phyloP scores from a whole-genome alignment of 148 eudicot species.

The Silene conica region DNA sequence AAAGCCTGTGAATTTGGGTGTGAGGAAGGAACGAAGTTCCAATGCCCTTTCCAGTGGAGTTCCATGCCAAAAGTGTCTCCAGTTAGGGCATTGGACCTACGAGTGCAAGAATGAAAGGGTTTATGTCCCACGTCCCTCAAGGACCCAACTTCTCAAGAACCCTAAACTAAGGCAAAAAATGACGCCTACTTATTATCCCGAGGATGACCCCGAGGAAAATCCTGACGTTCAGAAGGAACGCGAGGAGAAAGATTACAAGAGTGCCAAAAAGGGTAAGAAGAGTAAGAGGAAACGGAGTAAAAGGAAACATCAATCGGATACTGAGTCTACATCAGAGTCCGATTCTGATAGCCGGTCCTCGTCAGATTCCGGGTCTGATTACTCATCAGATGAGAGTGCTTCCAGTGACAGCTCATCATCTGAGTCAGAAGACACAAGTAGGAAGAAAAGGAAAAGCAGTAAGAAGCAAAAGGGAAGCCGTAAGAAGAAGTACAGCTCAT shows the following conservation, averaged over 20 bases:
- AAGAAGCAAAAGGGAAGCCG: constrained; percentile 48
- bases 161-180: constrained; percentile 72
- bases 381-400: constrained; percentile 59
- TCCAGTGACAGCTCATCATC: constrained; percentile 64
- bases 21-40: constrained; percentile 60
- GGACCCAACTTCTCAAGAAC: constrained; percentile 77
- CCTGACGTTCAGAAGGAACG: constrained; percentile 45
- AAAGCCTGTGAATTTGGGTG: constrained; percentile 80
- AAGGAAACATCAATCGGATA: constrained; percentile 67
- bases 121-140: constrained; percentile 77
- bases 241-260: constrained; percentile 31
- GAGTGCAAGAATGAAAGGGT: constrained; percentile 97
- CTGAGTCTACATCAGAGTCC: constrained; percentile 68
- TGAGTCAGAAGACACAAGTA: constrained; percentile 75
- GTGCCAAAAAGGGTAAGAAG: constrained; percentile 27
- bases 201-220: constrained; percentile 36
- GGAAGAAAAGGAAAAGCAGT: constrained; percentile 44
- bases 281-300: constrained; percentile 50
- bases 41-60: constrained; percentile 37
- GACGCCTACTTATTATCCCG: constrained; percentile 35
- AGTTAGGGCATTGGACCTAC: constrained; percentile 88
- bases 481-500: constrained; percentile 52
- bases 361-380: constrained; percentile 55
- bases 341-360: constrained; percentile 56
- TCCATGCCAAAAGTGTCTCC: constrained; percentile 90